Evolutionary conservation across 805 yeast species (phyloP).

Genomic region (Phaffomyces antillensis): DNA sequence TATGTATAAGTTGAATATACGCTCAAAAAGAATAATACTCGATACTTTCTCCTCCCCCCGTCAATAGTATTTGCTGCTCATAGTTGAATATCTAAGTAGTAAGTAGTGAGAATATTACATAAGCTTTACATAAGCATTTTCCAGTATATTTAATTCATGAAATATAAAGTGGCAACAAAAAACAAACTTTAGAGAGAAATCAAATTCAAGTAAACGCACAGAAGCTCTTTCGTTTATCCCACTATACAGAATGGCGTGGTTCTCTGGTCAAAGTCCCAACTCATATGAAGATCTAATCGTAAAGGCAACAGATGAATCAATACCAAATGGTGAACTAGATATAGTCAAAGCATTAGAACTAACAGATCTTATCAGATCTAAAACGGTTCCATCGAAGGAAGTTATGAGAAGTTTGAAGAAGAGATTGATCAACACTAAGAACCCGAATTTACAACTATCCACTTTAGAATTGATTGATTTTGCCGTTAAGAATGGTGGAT

Average conservation of each 20-base stretch:
- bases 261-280: conserved; percentile 9
- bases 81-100: too few species aligned
- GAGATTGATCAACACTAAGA: conserved; percentile 53
- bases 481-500: conserved; percentile 90
- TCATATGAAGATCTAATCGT: conserved; percentile 50
- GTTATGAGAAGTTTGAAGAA: conserved; percentile 82
- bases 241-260: conserved; percentile 20
- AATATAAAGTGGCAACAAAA: too few species aligned
- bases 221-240: too few species aligned
- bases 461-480: conserved; percentile 74
- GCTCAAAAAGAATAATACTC: too few species aligned
- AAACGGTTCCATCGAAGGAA: conserved; percentile 68
- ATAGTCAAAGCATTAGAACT: conserved; percentile 70
- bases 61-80: too few species aligned
- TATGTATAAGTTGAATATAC: too few species aligned
- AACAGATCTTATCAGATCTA: conserved; percentile 79
- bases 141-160: too few species aligned
- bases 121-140: too few species aligned
- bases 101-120: too few species aligned
- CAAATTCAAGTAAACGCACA: too few species aligned
- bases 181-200: too few species aligned
- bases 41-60: too few species aligned
- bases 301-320: conserved; percentile 80
- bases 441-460: conserved; percentile 76
- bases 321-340: conserved; percentile 88